Conservation (phyloP, 768 basidiomycete genomes). For the Auricularia sp. region DNA sequence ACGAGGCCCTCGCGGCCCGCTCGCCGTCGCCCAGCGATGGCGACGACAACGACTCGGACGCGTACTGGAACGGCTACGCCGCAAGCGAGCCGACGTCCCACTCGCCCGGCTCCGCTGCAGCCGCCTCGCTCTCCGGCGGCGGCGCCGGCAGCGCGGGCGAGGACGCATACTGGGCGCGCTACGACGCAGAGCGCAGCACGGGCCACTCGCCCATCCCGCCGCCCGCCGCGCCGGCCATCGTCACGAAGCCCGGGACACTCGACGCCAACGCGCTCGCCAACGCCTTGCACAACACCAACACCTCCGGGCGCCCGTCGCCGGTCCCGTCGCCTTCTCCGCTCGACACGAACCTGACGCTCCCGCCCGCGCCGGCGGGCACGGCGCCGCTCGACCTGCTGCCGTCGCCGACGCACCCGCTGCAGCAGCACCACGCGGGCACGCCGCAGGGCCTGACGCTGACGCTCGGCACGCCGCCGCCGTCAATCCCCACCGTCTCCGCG, state of each 20-base stretch:
- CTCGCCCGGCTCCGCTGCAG: not conserved
- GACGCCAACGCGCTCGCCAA: not conserved
- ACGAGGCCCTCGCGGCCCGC: not conserved
- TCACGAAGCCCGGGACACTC: not conserved
- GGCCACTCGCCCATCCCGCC: not conserved
- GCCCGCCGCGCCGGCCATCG: not conserved
- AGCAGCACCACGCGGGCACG: not conserved
- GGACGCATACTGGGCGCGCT: not conserved
- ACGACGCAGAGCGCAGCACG: not conserved
- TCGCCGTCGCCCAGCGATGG: not conserved
- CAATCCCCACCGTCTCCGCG: not conserved
- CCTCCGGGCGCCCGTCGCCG: no score
- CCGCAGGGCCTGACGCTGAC: not conserved
- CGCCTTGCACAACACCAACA: no score
- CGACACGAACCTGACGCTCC: no score
- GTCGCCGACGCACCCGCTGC: not conserved
- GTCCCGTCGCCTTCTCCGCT: no score
- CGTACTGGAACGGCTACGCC: not conserved
- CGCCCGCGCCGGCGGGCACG: not conserved
- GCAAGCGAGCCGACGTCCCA: not conserved
- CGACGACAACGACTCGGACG: not conserved
- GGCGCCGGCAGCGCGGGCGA: not conserved
- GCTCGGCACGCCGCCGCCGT: conserved; percentile 2
- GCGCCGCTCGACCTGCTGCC: not conserved
- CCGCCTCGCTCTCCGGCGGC: not conserved